Percentiles rank a stretch among this genome's conserved stretches.
These are phyloP conservation scores for Galerina marginata DNA, from an alignment of 768 basidiomycete species.

Conservation along the genomic window DNA sequence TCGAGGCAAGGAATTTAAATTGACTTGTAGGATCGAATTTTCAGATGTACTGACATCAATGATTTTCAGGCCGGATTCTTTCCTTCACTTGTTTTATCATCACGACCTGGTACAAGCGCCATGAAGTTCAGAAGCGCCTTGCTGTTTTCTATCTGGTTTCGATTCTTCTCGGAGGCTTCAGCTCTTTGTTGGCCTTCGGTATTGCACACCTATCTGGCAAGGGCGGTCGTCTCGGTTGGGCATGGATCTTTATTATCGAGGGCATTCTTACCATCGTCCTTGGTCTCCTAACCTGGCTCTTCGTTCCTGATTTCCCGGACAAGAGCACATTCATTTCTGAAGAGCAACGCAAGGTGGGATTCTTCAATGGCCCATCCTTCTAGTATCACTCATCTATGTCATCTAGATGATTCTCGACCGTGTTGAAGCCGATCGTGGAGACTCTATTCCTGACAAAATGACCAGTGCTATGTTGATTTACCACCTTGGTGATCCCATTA, in stretches of 20 bases:
- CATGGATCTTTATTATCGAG: constrained; percentile 42
- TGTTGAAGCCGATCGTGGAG: constrained; percentile 43
- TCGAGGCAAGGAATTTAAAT: constrained; percentile 33
- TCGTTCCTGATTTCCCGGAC: constrained; percentile 41
- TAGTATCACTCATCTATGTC: constrained; percentile 1
- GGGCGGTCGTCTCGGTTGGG: constrained; percentile 36
- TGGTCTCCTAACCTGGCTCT: constrained; percentile 34
- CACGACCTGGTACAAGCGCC: constrained; percentile 47
- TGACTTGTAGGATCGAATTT: neutral
- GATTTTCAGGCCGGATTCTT: constrained; percentile 44
- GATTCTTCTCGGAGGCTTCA: constrained; percentile 19
- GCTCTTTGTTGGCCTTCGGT: constrained; percentile 31
- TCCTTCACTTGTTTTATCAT: constrained; percentile 47
- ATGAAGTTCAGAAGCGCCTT: constrained; percentile 47
- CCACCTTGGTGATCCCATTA: constrained; percentile 41
- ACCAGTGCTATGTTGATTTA: constrained; percentile 32
- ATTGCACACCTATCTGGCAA: constrained; percentile 32
- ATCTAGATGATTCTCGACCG: constrained; percentile 36
- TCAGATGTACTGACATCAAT: neutral
- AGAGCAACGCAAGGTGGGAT: constrained; percentile 38
- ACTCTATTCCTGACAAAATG: constrained; percentile 41
- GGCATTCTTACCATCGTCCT: constrained; percentile 36
- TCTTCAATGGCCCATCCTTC: no score
- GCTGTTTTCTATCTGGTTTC: constrained; percentile 27
- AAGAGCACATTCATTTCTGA: constrained; percentile 38